phyloP scores from a whole-genome alignment of 352 stramenopile genomes.

The Phytophthora meadii region DNA sequence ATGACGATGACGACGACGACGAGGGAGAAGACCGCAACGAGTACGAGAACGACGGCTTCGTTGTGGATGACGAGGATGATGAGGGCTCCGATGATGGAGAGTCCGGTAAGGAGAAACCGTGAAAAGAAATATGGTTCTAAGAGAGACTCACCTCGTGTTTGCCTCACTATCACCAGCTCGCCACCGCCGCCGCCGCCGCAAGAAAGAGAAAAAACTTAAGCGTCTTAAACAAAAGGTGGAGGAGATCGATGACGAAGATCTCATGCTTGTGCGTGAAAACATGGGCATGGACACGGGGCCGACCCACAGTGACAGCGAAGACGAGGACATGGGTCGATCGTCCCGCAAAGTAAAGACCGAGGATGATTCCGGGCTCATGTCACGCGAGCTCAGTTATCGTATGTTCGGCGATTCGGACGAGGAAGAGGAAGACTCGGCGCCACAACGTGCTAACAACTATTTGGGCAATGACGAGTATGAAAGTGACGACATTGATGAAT shows the following conservation, averaged over 20 bases:
- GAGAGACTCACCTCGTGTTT: conserved; percentile 13
- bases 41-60: conserved; percentile 91
- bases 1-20: conserved; percentile 84
- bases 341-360: conserved; percentile 78
- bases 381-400: conserved; percentile 84
- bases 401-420: conserved; percentile 92
- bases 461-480: conserved; percentile 89
- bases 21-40: conserved; percentile 88
- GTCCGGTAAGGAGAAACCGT: conserved; percentile 48
- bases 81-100: conserved; percentile 77
- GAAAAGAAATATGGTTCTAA: conserved; percentile 3
- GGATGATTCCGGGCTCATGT: conserved; percentile 84
- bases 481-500: conserved; percentile 91
- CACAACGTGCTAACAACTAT: conserved; percentile 78
- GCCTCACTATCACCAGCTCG: conserved; percentile 41
- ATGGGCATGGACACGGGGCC: conserved; percentile 87
- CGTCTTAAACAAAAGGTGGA: conserved; percentile 90
- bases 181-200: conserved; percentile 74
- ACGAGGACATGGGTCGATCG: conserved; percentile 73
- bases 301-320: conserved; percentile 75
- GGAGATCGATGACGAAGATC: conserved; percentile 89
- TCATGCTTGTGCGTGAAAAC: conserved; percentile 90
- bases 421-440: conserved; percentile 82
- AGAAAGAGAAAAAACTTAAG: conserved; percentile 90
- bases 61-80: conserved; percentile 85